Evolutionary conservation across 257 asterid genomes (phyloP).

Genomic region (Solanum sejunctum): DNA sequence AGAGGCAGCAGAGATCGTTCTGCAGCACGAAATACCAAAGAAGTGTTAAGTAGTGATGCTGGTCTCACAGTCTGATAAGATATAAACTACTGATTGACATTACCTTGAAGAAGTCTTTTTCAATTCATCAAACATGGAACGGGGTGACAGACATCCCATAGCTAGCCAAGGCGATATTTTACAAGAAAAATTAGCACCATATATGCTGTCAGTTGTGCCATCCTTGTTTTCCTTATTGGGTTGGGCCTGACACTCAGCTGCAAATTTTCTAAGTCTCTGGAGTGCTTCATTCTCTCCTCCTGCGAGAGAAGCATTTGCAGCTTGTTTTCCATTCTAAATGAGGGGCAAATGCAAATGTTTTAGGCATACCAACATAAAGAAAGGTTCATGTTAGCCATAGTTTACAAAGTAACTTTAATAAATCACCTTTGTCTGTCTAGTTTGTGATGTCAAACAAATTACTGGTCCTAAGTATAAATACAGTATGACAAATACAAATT

Average conservation of each 20-base stretch:
- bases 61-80: background rate
- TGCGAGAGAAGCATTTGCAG: conserved; percentile 55
- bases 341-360: background rate
- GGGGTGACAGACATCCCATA: conserved; percentile 98
- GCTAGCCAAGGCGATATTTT: conserved; percentile 98
- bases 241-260: conserved; percentile 62
- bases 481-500: background rate
- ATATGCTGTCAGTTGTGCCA: conserved; percentile 58
- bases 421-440: background rate
- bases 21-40: conserved; percentile 14
- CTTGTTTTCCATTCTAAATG: conserved; percentile 53
- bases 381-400: background rate
- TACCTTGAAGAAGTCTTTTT: conserved; percentile 75
- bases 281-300: conserved; percentile 97
- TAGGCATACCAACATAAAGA: background rate
- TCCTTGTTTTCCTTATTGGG: conserved; percentile 41
- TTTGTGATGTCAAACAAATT: background rate
- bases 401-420: background rate
- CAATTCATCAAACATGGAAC: conserved; percentile 89
- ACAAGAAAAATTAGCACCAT: conserved; percentile 93
- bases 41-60: background rate
- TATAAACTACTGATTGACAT: background rate
- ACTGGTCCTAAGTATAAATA: background rate
- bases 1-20: conserved; percentile 49
- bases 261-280: conserved; percentile 69